These are phyloP conservation scores for Candida germanica DNA, from an alignment of 805 yeast genomes.

Conservation along the genomic window DNA sequence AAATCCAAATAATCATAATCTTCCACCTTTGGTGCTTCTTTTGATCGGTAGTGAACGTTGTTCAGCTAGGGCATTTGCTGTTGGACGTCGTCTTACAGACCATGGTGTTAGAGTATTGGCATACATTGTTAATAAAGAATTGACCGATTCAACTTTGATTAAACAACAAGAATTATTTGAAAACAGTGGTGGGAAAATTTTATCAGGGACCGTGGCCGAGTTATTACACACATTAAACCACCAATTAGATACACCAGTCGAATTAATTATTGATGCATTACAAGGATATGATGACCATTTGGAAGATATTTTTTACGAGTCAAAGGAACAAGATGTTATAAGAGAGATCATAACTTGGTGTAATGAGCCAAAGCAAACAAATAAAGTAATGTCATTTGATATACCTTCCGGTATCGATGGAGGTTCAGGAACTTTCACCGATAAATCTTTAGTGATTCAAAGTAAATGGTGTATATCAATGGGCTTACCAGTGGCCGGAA, in stretches of 20 bases:
- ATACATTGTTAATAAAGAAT: constrained; percentile 35
- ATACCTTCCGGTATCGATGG: constrained; percentile 82
- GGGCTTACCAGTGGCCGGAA: constrained; percentile 70
- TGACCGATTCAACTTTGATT: constrained; percentile 41
- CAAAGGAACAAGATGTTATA: constrained; percentile 37
- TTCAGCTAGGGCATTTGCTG: constrained; percentile 71
- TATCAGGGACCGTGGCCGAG: constrained; percentile 30
- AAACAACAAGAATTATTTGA: constrained; percentile 56
- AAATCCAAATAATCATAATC: constrained; percentile 62
- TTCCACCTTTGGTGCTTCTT: constrained; percentile 72
- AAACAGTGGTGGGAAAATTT: constrained; percentile 64
- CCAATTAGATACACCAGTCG: constrained; percentile 69
- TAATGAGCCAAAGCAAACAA: constrained; percentile 39
- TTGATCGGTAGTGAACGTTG: constrained; percentile 73
- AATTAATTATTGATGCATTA: constrained; percentile 75
- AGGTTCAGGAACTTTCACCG: constrained; percentile 60
- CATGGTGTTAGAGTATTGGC: constrained; percentile 70
- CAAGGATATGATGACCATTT: constrained; percentile 78
- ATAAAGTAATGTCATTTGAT: constrained; percentile 64
- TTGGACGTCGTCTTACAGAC: constrained; percentile 76
- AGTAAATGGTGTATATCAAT: constrained; percentile 63
- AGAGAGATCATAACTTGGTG: constrained; percentile 62
- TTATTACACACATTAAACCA: constrained; percentile 35
- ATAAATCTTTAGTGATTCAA: constrained; percentile 31
- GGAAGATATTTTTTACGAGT: constrained; percentile 48